Percentiles rank a stretch among this genome's conserved stretches.
These are phyloP conservation scores for Phytophthora megakarya DNA, from an alignment of 352 stramenopile species.

Conservation along the genomic window DNA sequence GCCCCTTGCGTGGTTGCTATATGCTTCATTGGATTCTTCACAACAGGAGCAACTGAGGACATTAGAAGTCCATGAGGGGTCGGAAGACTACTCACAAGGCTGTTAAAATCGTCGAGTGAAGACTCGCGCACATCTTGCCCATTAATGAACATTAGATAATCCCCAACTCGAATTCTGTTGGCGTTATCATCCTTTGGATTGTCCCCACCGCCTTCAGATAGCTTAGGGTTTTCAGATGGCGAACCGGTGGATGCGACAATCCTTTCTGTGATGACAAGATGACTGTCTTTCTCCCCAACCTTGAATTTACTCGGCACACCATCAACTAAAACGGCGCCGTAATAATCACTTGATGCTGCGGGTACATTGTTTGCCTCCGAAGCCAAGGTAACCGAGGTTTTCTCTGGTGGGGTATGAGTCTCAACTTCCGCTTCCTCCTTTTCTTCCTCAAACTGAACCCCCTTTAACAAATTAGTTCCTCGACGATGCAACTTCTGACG, in stretches of 20 bases:
- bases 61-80: constrained; percentile 64
- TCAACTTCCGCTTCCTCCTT: constrained; percentile 27
- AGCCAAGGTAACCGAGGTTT: constrained; percentile 18
- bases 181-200: constrained; percentile 32
- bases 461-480: constrained; percentile 54
- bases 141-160: constrained; percentile 64
- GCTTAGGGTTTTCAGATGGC: constrained; percentile 16
- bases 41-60: constrained; percentile 44
- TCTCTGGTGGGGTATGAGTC: constrained; percentile 4
- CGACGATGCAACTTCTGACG: constrained; percentile 47
- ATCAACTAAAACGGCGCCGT: constrained; percentile 54
- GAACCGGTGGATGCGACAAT: constrained; percentile 8
- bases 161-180: constrained; percentile 38
- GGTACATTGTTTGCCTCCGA: constrained; percentile 22
- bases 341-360: constrained; percentile 37
- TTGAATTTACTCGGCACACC: constrained; percentile 46
- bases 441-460: constrained; percentile 58
- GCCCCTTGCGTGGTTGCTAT: constrained; percentile 62
- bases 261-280: constrained; percentile 52
- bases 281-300: constrained; percentile 42
- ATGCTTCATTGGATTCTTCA: constrained; percentile 58
- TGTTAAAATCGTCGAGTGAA: constrained; percentile 39
- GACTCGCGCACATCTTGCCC: constrained; percentile 50
- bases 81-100: constrained; percentile 29
- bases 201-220: constrained; percentile 9